Evolutionary conservation across 306 rosid species (phyloP), one percentile per base, ranked within the genome.

Genomic region (Hippophae rhamnoides): DNA sequence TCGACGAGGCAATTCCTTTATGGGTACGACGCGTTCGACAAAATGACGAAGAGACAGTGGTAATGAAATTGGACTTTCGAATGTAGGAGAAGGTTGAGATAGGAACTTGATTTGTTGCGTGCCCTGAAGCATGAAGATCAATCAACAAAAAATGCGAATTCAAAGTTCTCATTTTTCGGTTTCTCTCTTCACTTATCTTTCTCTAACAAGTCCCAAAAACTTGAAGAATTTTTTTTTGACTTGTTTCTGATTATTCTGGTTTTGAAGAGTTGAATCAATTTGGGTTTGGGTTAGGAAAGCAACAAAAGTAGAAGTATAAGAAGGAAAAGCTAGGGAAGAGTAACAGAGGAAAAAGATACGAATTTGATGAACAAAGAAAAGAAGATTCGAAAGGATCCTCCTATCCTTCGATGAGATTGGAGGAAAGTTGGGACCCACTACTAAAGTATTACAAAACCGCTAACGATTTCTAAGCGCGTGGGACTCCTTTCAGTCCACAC

Each of bases 301-400:
- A 13, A 8, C 10, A 10, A 13, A 61, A 61, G 45, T 57, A 13
- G 8, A 53, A 10, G 76, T 65, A 49, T 53, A 47, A 50, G 60
- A 43, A 11, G 65, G 23, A 56, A 40, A 18, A 23, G 14, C 45
- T 12, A 51, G 31, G 23, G 38, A 31, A 31, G 38, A 31, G 38
- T 31, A 31, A 31, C 38, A 41, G 45, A n/a, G 13, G 43, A n/a
- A 45, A 66, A 61, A 50, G 61, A 14, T 25, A 61, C 13, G 76
- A 69, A 48, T 31, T 31, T 31, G 50, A 6, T 8, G 56, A 12
- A 14, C 57, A 58, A 13, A 56, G 43, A 63, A 13, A 43, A 70
- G 90, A 84, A 87, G 95, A 87, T 87, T 75, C 95, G 60, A 18
- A 31, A 73, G 90, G 58, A 84, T 81, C 86, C 5, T 18, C 5